Evolutionary conservation across 1,139 yeast species (phyloP), one percentile per base, ranked within the genome.

Genomic region (Hansenula sp.): DNA sequence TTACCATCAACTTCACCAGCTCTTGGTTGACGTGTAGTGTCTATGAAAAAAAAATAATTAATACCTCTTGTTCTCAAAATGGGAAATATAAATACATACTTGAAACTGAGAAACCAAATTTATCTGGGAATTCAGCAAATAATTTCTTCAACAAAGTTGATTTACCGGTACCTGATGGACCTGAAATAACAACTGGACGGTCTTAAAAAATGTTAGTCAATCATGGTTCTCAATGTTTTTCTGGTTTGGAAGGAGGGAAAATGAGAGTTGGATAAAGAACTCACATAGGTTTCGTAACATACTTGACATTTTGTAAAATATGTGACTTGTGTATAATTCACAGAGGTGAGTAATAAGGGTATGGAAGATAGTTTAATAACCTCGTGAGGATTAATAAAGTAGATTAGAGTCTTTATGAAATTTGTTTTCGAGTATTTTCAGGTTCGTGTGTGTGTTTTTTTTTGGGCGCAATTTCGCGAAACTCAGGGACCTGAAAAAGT

Each of bases 131-230:
- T 63, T 92, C 97, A 35, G 86, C 89, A 60, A 94, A 86, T 50
- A 92, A 73, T 62, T 82, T 85, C 68, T 92, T 89, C 61, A 92
- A 74, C 45, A 92, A 72, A 14, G 99, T 92, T 53, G 97, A 89
- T 66, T 92, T 92, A 48, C 99, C 99, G 30, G 97, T 76, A 50
- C 96, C 99, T 41, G 96, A 87, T 40, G 98, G 98, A 48, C 98
- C 98, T 32, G 97, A 89, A 48, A 92, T 77, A 48, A 92, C 97
- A 52, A 92, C 83, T 43, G 97, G 97, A 67, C 95, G 82, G 46
- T 75, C 72, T 61, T 60, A 9, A 19, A 24, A 11, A 18, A 22
- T 20, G 19, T 13, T 14, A 32, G 30, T 28, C 8, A 14, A 6
- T 28, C 5, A 13, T 4, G 3, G 6, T 16, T 28, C 30, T n/a